Evolutionary conservation across 768 basidiomycete species (phyloP).

Genomic region (Collybia sp.): DNA sequence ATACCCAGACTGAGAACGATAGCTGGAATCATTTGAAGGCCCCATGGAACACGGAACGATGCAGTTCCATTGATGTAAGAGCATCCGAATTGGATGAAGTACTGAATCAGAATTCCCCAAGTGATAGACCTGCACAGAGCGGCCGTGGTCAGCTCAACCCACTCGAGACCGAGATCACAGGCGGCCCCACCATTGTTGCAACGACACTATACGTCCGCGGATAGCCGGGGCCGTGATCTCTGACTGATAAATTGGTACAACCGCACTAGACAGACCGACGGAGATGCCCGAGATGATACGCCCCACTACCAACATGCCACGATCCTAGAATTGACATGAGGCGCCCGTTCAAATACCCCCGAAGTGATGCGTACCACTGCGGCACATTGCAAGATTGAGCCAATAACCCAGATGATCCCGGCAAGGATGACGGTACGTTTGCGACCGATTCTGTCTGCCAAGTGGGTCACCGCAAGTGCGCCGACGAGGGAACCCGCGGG

Average conservation of each 20-base stretch:
- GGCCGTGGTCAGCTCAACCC: background rate
- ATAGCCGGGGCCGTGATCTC: conserved; percentile 70
- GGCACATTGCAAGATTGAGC: conserved; percentile 69
- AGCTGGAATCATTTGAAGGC: conserved; percentile 75
- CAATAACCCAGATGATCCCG: conserved; percentile 69
- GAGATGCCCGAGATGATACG: conserved; percentile 66
- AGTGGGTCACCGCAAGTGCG: conserved; percentile 53
- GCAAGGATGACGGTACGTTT: conserved; percentile 63
- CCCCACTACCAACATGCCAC: conserved; percentile 71
- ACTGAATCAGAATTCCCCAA: conserved; percentile 74
- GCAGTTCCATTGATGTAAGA: conserved; percentile 67
- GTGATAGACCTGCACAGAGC: conserved; percentile 48
- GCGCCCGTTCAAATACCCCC: background rate
- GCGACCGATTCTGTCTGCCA: conserved; percentile 64
- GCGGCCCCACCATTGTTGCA: conserved; percentile 59
- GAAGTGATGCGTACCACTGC: conserved; percentile 26
- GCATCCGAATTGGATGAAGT: conserved; percentile 73
- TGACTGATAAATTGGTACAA: conserved; percentile 73
- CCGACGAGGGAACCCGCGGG: conserved; percentile 71
- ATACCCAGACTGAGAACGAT: conserved; percentile 65
- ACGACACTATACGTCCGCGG: conserved; percentile 69
- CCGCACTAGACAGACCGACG: conserved; percentile 60
- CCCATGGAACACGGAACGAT: conserved; percentile 80
- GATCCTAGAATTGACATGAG: conserved; percentile 34
- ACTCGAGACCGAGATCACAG: background rate